phyloP scores from a whole-genome alignment of 305 asterid species.

The Fraxinus floribunda region DNA sequence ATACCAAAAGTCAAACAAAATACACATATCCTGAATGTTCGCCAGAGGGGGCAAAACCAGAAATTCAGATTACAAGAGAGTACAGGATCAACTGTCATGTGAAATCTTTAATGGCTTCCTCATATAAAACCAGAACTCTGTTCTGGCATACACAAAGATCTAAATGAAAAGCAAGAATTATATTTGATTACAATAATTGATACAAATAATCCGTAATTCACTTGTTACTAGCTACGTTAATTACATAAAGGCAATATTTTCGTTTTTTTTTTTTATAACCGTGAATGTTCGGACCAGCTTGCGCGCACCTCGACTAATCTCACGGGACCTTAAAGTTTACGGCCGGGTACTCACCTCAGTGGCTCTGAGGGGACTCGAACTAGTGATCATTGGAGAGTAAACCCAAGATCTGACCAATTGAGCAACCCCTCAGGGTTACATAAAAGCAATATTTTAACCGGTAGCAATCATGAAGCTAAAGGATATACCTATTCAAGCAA shows the following conservation, averaged over 20 bases:
- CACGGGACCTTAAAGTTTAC: too few species aligned
- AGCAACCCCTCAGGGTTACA: too few species aligned
- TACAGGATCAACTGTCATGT: not conserved
- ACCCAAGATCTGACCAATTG: too few species aligned
- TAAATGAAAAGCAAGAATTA: not conserved
- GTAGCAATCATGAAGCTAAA: not conserved
- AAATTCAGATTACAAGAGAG: not conserved
- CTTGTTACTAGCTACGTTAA: not conserved
- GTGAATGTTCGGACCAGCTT: too few species aligned
- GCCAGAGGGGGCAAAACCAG: not conserved
- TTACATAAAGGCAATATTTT: not conserved
- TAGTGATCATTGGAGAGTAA: too few species aligned
- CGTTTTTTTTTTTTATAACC: too few species aligned
- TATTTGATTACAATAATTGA: not conserved
- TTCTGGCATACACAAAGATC: not conserved
- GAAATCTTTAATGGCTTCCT: not conserved
- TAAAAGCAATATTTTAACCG: not conserved
- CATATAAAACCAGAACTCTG: not conserved
- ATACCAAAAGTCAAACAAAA: not conserved
- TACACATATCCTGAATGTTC: not conserved
- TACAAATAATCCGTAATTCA: not conserved
- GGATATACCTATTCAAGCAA: not conserved
- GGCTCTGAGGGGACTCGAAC: too few species aligned
- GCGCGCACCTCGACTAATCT: too few species aligned
- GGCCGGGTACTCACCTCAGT: too few species aligned